These are phyloP conservation scores for Phytophthora hybrid DNA, from an alignment of 352 stramenopile species.

Conservation along the genomic window DNA sequence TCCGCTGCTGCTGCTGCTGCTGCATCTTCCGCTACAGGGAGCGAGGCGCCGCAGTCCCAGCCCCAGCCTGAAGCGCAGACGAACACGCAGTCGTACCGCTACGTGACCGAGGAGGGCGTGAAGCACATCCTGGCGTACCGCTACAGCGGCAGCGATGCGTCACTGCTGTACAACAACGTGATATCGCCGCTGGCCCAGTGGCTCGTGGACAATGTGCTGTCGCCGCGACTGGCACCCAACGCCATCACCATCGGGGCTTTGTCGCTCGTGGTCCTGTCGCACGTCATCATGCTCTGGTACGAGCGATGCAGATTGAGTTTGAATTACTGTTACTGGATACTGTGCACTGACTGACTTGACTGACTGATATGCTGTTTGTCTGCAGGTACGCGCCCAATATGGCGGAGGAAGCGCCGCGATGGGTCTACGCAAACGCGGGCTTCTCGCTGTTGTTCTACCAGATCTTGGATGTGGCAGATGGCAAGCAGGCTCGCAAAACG, in stretches of 20 bases:
- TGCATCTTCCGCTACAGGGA: background rate
- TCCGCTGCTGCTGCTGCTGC: slow-evolving; percentile 24
- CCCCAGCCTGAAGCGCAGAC: background rate
- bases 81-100: slow-evolving; percentile 51
- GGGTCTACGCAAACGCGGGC: slow-evolving; percentile 76
- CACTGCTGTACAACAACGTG: slow-evolving; percentile 85
- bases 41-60: background rate
- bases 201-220: slow-evolving; percentile 82
- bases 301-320: background rate
- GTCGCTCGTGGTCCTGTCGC: slow-evolving; percentile 72
- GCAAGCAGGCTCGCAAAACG: slow-evolving; percentile 89
- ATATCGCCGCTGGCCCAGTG: slow-evolving; percentile 80
- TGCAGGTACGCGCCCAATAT: slow-evolving; percentile 85
- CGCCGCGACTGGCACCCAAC: slow-evolving; percentile 78
- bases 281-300: slow-evolving; percentile 80
- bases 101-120: slow-evolving; percentile 77
- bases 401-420: slow-evolving; percentile 71
- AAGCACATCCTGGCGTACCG: slow-evolving; percentile 80
- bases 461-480: slow-evolving; percentile 87
- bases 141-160: slow-evolving; percentile 88
- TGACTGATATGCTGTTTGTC: slow-evolving; percentile 48
- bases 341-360: background rate
- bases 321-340: background rate
- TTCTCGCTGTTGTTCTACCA: slow-evolving; percentile 83
- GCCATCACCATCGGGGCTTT: slow-evolving; percentile 86